Evolutionary conservation across 305 asterid genomes (phyloP), one percentile per base, ranked within the genome.

Genomic region (Salvia sclarea): DNA sequence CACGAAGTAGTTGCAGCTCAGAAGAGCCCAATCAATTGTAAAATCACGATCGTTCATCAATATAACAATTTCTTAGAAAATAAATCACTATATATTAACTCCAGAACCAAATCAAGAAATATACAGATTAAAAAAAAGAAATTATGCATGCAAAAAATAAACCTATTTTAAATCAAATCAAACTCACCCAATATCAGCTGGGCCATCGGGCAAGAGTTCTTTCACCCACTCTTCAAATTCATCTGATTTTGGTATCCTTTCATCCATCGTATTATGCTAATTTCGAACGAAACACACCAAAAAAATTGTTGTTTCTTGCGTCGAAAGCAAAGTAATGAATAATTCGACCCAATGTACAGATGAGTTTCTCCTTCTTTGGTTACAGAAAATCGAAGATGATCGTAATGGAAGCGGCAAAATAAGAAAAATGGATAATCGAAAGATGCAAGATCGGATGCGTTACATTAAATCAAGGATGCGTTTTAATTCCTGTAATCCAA

Each of bases 151-250:
- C 75, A 63, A 24, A 56, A 22, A 13, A 24, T n/a, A 20, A 24
- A 7, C 22, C 8, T 57, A 5, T 7, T 33, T 28, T 28, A 3
- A 2, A 54, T 25, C 7, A 52, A 52, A 68, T 44, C 11, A 11
- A 31, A 64, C 53, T 65, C 73, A 79, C 83, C 82, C 79, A 53
- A 61, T 20, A 14, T 69, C 73, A 7, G 71, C 64, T 11, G 70
- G 61, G 31, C 25, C 60, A 64, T 79, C 80, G 11, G 80, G 83
- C 22, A 72, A 64, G 72, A 75, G 30, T 30, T 37, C 74, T 13
- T 63, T 73, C 79, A 72, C 38, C 81, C 72, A 72, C 14, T 76
- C 69, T 16, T 76, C 78, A 30, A 64, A 45, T 56, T 64, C 78
- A 28, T 28, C 66, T 9, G 75, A 37, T 43, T 63, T 62, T 44